Conservation (phyloP, 148 eudicot genomes). For the Nepenthes mirabilis region DNA sequence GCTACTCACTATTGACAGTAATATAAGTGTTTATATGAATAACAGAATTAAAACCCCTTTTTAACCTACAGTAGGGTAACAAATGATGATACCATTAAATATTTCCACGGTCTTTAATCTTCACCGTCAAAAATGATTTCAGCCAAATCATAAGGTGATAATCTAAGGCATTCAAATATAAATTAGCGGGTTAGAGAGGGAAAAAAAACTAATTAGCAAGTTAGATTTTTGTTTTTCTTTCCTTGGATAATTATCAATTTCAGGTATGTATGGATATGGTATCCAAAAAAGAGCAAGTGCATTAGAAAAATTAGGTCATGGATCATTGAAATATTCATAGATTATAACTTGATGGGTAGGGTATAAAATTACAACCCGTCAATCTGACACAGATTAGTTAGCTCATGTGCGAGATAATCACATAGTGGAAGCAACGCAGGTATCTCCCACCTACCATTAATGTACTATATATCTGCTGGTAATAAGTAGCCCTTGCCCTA, state of each 20-base stretch:
- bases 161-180: not conserved
- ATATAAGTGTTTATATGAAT: no score
- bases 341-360: no score
- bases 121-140: slow-evolving; percentile 41
- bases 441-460: slow-evolving; percentile 82
- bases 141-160: slow-evolving; percentile 14
- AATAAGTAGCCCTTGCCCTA: slow-evolving; percentile 97
- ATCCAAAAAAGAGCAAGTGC: slow-evolving; percentile 2
- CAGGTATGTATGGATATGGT: not conserved
- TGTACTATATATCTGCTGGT: slow-evolving; percentile 95
- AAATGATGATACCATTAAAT: slow-evolving; percentile 57
- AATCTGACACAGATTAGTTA: slow-evolving; percentile 45
- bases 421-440: slow-evolving; percentile 90
- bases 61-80: slow-evolving; percentile 76
- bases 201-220: no score
- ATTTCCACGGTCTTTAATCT: slow-evolving; percentile 56
- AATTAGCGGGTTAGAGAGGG: not conserved
- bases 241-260: not conserved
- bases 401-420: slow-evolving; percentile 82
- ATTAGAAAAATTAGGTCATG: no score
- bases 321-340: no score
- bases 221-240: not conserved
- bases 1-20: no score
- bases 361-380: no score
- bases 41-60: no score